Percentiles rank a stretch among this genome's conserved stretches.
Evolutionary conservation across 805 yeast species (phyloP).

Genomic region (Myxozyma vanderwaltii): DNA sequence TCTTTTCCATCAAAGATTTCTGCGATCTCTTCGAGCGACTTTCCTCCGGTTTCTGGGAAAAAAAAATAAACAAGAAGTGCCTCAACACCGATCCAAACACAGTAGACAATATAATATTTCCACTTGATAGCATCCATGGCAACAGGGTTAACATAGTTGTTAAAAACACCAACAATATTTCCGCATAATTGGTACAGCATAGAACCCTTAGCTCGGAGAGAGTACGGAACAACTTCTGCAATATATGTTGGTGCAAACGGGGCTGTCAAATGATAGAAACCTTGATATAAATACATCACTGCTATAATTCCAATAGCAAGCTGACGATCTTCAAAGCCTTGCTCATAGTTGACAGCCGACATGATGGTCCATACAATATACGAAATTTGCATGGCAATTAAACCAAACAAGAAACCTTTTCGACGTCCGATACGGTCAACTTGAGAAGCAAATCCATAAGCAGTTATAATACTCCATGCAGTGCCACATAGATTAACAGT

Average conservation of each 20-base stretch:
- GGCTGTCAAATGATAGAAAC: slow-evolving; percentile 48
- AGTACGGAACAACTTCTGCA: slow-evolving; percentile 39
- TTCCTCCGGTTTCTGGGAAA: slow-evolving; percentile 50
- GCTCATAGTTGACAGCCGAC: slow-evolving; percentile 52
- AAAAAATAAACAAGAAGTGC: slow-evolving; percentile 41
- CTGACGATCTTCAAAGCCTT: slow-evolving; percentile 47
- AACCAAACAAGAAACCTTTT: slow-evolving; percentile 39
- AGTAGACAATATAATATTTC: slow-evolving; percentile 52
- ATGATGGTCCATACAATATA: slow-evolving; percentile 51
- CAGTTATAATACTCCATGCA: slow-evolving; percentile 42
- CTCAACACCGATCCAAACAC: slow-evolving; percentile 43
- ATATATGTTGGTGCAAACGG: slow-evolving; percentile 51
- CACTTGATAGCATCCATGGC: slow-evolving; percentile 49
- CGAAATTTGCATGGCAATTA: slow-evolving; percentile 45
- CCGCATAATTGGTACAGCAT: slow-evolving; percentile 31
- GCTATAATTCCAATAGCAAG: slow-evolving; percentile 53
- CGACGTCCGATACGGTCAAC: slow-evolving; percentile 39
- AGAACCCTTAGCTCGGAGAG: slow-evolving; percentile 47
- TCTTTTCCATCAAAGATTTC: slow-evolving; percentile 15
- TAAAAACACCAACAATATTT: slow-evolving; percentile 36
- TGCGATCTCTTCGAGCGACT: slow-evolving; percentile 50
- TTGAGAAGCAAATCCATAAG: slow-evolving; percentile 40
- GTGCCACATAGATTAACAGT: slow-evolving; percentile 53
- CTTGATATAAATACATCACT: slow-evolving; percentile 48
- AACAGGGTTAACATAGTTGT: slow-evolving; percentile 44